Evolutionary conservation across 352 stramenopile genomes (phyloP).

Genomic region (Achlya hypogyna): DNA sequence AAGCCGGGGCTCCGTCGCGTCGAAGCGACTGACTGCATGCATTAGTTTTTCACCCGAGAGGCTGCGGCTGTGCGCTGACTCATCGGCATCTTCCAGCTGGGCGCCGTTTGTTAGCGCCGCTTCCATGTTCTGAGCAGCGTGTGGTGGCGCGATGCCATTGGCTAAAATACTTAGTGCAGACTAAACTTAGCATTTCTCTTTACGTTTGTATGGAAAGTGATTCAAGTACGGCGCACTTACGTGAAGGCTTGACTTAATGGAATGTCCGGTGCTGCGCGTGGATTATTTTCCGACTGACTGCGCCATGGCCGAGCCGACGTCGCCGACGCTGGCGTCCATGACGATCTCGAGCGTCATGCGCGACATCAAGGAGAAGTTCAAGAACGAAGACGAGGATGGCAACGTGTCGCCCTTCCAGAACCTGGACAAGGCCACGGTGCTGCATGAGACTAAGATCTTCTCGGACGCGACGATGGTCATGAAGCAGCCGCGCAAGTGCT

Average conservation of each 20-base stretch:
- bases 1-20: no score
- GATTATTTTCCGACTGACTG: not conserved
- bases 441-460: slow-evolving; percentile 99
- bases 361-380: slow-evolving; percentile 98
- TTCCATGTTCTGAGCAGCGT: no score
- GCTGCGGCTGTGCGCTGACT: no score
- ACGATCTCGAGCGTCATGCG: slow-evolving; percentile 86
- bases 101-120: no score
- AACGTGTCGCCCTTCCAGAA: slow-evolving; percentile 89
- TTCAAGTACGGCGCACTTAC: not conserved
- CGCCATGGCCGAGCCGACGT: not conserved
- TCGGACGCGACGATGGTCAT: slow-evolving; percentile 96
- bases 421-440: slow-evolving; percentile 92
- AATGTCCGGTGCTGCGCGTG: not conserved
- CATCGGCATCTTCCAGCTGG: no score
- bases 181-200: not conserved
- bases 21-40: no score
- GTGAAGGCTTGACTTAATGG: not conserved
- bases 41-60: no score
- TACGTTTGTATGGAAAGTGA: not conserved
- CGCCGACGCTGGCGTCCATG: slow-evolving; percentile 10
- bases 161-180: not conserved
- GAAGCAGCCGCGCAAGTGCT: slow-evolving; percentile 96
- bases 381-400: slow-evolving; percentile 94
- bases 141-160: slow-evolving; percentile 2